Percentiles rank a stretch among this genome's conserved stretches.
Conservation (phyloP, 768 basidiomycete genomes). For the Phaeolepiota aurea region DNA sequence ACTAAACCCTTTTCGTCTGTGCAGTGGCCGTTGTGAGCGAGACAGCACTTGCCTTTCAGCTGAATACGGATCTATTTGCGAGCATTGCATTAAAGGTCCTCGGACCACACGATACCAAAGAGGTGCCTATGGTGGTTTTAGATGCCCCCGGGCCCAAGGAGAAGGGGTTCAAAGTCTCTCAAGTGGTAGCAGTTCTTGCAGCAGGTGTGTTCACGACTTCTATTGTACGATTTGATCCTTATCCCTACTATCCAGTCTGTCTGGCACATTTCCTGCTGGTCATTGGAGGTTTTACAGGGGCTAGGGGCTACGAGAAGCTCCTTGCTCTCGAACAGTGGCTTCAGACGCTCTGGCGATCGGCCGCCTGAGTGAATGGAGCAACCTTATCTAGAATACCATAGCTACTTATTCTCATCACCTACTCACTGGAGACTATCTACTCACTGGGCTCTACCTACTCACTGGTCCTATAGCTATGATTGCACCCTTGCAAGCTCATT, state of each 20-base stretch:
- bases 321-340: slow-evolving; percentile 32
- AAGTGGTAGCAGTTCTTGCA: slow-evolving; percentile 24
- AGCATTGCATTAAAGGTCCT: slow-evolving; percentile 15
- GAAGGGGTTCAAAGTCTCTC: slow-evolving; percentile 21
- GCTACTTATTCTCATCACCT: not conserved
- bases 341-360: slow-evolving; percentile 6
- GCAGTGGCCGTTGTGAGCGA: slow-evolving; percentile 39
- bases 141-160: slow-evolving; percentile 6
- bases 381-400: not conserved
- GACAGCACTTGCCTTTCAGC: slow-evolving; percentile 37
- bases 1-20: slow-evolving; percentile 2
- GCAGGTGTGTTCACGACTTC: slow-evolving; percentile 20
- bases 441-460: too few relatives aligned
- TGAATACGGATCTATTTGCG: slow-evolving; percentile 39
- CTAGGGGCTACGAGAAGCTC: slow-evolving; percentile 36
- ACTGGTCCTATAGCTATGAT: too few relatives aligned
- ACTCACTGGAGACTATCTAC: too few relatives aligned
- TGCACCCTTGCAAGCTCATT: too few relatives aligned
- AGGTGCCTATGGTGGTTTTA: slow-evolving; percentile 7
- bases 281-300: slow-evolving; percentile 36
- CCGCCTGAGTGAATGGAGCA: slow-evolving; percentile 2
- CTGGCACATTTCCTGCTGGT: slow-evolving; percentile 41
- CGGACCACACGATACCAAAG: slow-evolving; percentile 7
- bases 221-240: slow-evolving; percentile 5
- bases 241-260: slow-evolving; percentile 26